Evolutionary conservation across 441 rosid species (phyloP), one percentile per base, ranked within the genome.

Genomic region (Populus trichocarpa): DNA sequence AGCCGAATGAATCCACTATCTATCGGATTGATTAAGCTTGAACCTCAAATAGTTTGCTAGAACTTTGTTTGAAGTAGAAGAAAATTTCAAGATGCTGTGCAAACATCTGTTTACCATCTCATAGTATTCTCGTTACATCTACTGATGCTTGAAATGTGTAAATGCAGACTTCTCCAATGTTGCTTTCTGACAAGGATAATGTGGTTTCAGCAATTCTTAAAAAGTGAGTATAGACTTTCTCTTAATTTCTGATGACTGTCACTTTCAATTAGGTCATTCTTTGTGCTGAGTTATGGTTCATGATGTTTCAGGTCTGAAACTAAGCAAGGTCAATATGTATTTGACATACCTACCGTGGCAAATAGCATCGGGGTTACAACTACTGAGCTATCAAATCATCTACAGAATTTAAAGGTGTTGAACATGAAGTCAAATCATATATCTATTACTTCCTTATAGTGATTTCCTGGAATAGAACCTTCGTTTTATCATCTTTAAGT

Each of bases 331-430:
- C 90, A 86, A 76, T 84, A 92, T 77, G 82, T 89, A 64, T 94
- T 94, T 68, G 91, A 91, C 83, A 89, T 94, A 74, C 93, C 94
- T 30, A 81, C 89, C 40, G 88, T 96, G 83, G 97, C 98, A 75
- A 90, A 90, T 83, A 86, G 78, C 87, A 77, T 90, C 71, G 85
- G 90, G 36, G 69, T 84, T 83, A 86, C 96, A 82, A 77, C 89
- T 50, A 65, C 81, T 69, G 90, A 92, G 53, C 78, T 94, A 77
- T 88, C 86, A 75, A 88, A 89, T 83, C 84, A 81, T 80, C 86
- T 96, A 83, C 90, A 88, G 82, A 83, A 82, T 79, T 90, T 96
- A 30, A 94, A 96, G 98, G 97, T 94, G 83, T 81, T 83, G 76
- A 71, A 69, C 33, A 30, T 22, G 12, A 13, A 72, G 8, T 28